These are phyloP conservation scores for Scheffersomyces ergatensis DNA, from an alignment of 805 yeast species.

Conservation along the genomic window DNA sequence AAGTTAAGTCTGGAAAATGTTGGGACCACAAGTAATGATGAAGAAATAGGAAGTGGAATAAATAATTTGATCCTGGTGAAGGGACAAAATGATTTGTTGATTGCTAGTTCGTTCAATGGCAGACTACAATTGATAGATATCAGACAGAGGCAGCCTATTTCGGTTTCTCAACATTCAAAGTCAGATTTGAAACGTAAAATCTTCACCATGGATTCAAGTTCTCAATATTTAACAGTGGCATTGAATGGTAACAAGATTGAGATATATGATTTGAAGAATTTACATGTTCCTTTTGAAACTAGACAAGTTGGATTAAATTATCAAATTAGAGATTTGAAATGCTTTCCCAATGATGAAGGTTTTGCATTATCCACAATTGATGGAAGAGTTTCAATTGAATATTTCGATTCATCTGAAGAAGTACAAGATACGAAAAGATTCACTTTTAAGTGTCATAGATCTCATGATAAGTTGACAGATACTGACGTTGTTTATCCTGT, in stretches of 20 bases:
- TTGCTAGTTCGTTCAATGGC: constrained; percentile 66
- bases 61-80: constrained; percentile 31
- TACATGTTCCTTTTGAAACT: constrained; percentile 42
- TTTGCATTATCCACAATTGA: constrained; percentile 74
- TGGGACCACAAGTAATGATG: constrained; percentile 9
- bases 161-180: not conserved
- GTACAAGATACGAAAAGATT: constrained; percentile 47
- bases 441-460: constrained; percentile 81
- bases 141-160: constrained; percentile 12
- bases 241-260: constrained; percentile 52
- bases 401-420: constrained; percentile 48
- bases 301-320: constrained; percentile 66
- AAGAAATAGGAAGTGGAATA: constrained; percentile 22
- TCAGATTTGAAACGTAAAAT: constrained; percentile 38
- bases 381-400: constrained; percentile 77
- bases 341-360: constrained; percentile 54
- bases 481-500: constrained; percentile 55
- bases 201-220: constrained; percentile 58
- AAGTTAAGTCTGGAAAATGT: constrained; percentile 10
- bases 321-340: constrained; percentile 56
- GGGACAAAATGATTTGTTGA: constrained; percentile 26
- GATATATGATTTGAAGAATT: constrained; percentile 54
- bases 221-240: constrained; percentile 47
- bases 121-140: constrained; percentile 47
- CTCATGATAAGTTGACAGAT: constrained; percentile 31